Evolutionary conservation across 176 grass and related monocot species (phyloP), one percentile per base, ranked within the genome.

Genomic region (Themeda triandra): DNA sequence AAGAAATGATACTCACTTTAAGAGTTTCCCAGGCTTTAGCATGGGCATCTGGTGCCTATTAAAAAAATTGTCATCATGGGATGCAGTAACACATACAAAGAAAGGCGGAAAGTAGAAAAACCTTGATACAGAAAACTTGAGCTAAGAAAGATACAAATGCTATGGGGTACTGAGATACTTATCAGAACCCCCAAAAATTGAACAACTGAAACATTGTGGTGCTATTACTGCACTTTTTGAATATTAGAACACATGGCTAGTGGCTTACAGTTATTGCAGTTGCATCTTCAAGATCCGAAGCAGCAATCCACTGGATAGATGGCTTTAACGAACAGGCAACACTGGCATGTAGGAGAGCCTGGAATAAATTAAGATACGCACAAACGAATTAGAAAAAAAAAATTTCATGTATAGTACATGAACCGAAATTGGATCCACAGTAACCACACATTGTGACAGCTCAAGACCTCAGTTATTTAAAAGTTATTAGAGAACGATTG

Each of bases 221-320:
- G 33, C 33, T 73, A 73, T 59, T 84, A 37, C 14, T 75, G 11
- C 31, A 72, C 1, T 25, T 48, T 21, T 29, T 32, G 4, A 65
- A 54, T 86, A 21, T 23, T 83, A 51, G 42, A 83, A 66, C 24
- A 62, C 30, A 70, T 70, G 80, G 51, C 5, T 77, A 69, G 69
- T 4, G 6, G 18, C 78, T 92, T 95, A 98, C 93, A 75, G 27
- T 66, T 92, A 37, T 63, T 86, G 89, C 93, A 86, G 89, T 85
- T 74, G 87, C 87, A 92, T 96, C 93, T 91, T 98, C 96, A 49
- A 98, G 96, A 84, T 98, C 96, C 81, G 93, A 98, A 82, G 93
- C 93, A 83, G 91, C 87, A 76, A 98, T 93, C 93, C 96, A 98
- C 90, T 98, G 87, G 80, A 98, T 85, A 36, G 87, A 93, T 78